Evolutionary conservation across 2,329 filamentous ascomycete species (phyloP).

Genomic region (Fusarium sp.): DNA sequence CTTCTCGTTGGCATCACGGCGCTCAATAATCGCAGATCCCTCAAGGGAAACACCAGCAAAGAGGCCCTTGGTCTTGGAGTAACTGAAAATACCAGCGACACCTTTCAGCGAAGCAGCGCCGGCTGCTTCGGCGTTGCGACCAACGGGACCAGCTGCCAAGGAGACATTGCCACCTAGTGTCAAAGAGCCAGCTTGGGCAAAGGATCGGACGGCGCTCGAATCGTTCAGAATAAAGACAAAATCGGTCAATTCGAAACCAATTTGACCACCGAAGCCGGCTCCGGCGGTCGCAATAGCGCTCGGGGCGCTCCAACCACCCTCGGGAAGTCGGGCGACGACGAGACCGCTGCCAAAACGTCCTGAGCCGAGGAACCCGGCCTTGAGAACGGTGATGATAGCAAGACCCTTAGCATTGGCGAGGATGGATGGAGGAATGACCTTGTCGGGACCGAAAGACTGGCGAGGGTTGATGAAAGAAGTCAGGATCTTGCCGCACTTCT

Average conservation of each 20-base stretch:
- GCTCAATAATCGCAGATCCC: slow-evolving; percentile 90
- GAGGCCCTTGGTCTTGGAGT: slow-evolving; percentile 96
- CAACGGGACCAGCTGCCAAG: slow-evolving; percentile 91
- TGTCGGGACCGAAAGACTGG: slow-evolving; percentile 94
- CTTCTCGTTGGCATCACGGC: slow-evolving; percentile 96
- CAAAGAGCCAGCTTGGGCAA: slow-evolving; percentile 89
- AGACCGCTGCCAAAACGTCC: slow-evolving; percentile 84
- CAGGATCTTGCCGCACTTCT: slow-evolving; percentile 95
- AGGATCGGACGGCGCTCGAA: slow-evolving; percentile 85
- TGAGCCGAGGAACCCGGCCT: slow-evolving; percentile 86
- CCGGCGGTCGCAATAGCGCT: slow-evolving; percentile 83
- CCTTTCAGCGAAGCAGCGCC: slow-evolving; percentile 91
- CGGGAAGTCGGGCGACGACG: slow-evolving; percentile 79
- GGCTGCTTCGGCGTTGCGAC: slow-evolving; percentile 94
- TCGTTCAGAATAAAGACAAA: slow-evolving; percentile 99
- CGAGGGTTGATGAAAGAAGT: slow-evolving; percentile 93
- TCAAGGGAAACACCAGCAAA: slow-evolving; percentile 97
- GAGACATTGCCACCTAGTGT: slow-evolving; percentile 97
- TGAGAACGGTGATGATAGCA: slow-evolving; percentile 85
- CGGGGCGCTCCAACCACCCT: slow-evolving; percentile 83
- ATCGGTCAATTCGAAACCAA: slow-evolving; percentile 87
- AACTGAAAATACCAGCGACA: slow-evolving; percentile 92
- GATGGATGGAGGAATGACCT: slow-evolving; percentile 91
- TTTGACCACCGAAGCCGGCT: slow-evolving; percentile 85
- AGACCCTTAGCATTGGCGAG: slow-evolving; percentile 93